A percentile compares a stretch with the other conserved stretches of the same genome.
Evolutionary conservation across 2,329 filamentous ascomycete genomes (phyloP).

Genomic region (Fonsecaea nubica): DNA sequence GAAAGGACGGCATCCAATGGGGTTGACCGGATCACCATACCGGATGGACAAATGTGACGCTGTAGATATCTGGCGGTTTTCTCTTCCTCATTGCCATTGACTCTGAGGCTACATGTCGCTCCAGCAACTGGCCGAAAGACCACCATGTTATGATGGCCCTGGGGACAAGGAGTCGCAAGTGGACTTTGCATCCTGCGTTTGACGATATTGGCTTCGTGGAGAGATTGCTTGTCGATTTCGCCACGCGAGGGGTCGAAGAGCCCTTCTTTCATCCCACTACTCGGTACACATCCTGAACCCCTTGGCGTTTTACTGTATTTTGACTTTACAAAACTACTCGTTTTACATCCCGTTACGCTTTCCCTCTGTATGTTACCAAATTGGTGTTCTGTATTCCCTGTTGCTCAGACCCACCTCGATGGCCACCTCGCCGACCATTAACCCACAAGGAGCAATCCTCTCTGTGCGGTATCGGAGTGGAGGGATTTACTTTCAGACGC

Average conservation of each 20-base stretch:
- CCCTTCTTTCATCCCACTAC: neutral
- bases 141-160: neutral
- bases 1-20: neutral
- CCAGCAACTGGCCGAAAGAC: neutral
- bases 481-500: neutral
- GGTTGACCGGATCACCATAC: neutral
- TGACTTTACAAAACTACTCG: slow-evolving; percentile 13
- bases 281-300: neutral
- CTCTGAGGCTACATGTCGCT: neutral
- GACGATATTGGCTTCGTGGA: neutral
- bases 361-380: neutral
- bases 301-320: slow-evolving; percentile 11
- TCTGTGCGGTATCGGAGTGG: neutral
- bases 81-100: neutral
- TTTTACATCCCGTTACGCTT: slow-evolving; percentile 13
- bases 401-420: slow-evolving; percentile 3
- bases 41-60: neutral
- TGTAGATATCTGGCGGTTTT: neutral
- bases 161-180: neutral
- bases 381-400: neutral
- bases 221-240: neutral
- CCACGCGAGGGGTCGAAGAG: neutral
- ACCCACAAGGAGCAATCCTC: neutral
- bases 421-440: neutral
- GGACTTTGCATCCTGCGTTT: neutral